Conservation (phyloP, 2,329 filamentous ascomycete species). For the Sphaceloma murrayae region DNA sequence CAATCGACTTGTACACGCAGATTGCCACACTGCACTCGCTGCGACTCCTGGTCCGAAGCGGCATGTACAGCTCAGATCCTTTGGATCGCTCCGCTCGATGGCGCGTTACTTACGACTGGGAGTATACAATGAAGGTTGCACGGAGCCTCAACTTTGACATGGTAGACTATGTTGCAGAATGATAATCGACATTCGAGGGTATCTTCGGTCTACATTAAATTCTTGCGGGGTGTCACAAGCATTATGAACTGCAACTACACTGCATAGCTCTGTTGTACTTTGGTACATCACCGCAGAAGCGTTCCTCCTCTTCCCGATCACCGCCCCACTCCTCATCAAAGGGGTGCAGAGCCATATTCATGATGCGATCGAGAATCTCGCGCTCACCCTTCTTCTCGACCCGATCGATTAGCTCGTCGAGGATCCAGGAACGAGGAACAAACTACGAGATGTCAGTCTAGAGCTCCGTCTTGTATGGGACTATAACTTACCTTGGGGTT, state of each 20-base stretch:
- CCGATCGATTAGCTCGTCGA: constrained; percentile 83
- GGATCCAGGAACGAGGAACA: constrained; percentile 77
- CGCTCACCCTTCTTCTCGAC: constrained; percentile 79
- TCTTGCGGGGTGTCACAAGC: not conserved
- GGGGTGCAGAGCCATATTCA: constrained; percentile 74
- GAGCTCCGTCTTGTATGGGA: too few relatives aligned
- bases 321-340: constrained; percentile 70
- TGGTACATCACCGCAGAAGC: constrained; percentile 81
- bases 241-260: constrained; percentile 85
- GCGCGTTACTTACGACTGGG: constrained; percentile 72
- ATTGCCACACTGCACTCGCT: constrained; percentile 66
- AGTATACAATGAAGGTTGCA: constrained; percentile 60
- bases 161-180: constrained; percentile 66
- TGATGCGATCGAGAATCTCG: constrained; percentile 64
- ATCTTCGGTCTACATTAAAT: constrained; percentile 8
- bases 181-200: constrained; percentile 12
- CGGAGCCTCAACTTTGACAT: constrained; percentile 68
- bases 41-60: constrained; percentile 53
- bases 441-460: constrained; percentile 56
- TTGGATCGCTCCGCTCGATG: constrained; percentile 63
- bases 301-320: constrained; percentile 62
- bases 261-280: constrained; percentile 70
- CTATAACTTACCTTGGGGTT: constrained; percentile 65
- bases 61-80: constrained; percentile 52
- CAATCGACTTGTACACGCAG: constrained; percentile 42